Base-by-base conservation (phyloP, 306 rosid species). In the Styphnolobium japonicum region DNA sequence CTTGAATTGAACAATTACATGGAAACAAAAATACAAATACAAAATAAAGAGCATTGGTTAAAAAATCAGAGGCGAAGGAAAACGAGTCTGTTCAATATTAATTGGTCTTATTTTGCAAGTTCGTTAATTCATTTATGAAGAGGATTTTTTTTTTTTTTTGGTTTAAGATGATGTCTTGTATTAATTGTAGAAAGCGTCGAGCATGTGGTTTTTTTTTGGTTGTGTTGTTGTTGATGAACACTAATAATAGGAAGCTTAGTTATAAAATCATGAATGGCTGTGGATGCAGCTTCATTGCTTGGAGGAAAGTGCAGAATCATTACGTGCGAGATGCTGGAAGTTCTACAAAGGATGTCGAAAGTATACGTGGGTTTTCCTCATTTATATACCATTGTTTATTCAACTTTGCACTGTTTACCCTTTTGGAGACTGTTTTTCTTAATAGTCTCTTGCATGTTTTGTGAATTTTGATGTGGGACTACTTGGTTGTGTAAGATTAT, bases 311-410 rank as follows among this genome's bases (percentile, higher is more conserved):
- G 88, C 91, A 1, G 98, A 96, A 46, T 88, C 92, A 21, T 83
- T 96, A 66, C 86, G 97, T 74, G 78, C 60, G 27, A 91, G 94
- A 88, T 85, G 98, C 84, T 68, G 75, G 45, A 96, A 85, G 82
- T 88, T 93, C 83, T 88, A 85, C 82, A 96, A 96, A 91, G 99
- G 93, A 87, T 90, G 93, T 71, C 86, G 98, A 81, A 96, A 93
- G 78, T 96, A 96, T 73, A 89, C 94, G 99, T 93, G 85, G 5
- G 88, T 53, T 78, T 80, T 61, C 25, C 29, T 48, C 22, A 7
- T 58, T 3, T 34, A 8, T 23, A 52, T 67, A 22, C 9, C 52
- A 1, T 51, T 60, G 39, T 75, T 68, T 4, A 46, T 29, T n/a
- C 0, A 56, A 16, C 63, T 82, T 69, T 11, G 31, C 68, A 10